Conservation (phyloP, 257 asterid genomes). For the Schizonepeta tenuifolia region DNA sequence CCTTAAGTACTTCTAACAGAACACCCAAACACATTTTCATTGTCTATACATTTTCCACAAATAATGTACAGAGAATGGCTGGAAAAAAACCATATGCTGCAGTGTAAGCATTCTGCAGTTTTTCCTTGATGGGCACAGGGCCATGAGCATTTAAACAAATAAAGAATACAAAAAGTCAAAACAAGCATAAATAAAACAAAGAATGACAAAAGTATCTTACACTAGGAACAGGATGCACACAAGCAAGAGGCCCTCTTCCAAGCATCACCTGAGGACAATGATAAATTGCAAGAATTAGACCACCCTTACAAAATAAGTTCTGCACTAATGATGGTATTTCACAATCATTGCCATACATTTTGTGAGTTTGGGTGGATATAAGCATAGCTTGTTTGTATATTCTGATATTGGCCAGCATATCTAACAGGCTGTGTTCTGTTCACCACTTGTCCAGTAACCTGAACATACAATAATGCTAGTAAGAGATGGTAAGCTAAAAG, state of each 20-base stretch:
- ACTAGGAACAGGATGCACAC: constrained; percentile 66
- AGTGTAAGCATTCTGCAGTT: constrained; percentile 7
- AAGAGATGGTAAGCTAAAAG: neutral
- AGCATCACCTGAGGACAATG: constrained; percentile 61
- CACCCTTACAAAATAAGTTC: constrained; percentile 18
- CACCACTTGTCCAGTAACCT: constrained; percentile 64
- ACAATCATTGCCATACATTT: constrained; percentile 50
- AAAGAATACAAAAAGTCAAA: neutral
- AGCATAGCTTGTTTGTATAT: constrained; percentile 52
- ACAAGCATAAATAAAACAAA: neutral
- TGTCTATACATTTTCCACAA: neutral
- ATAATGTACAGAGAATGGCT: neutral
- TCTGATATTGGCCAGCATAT: constrained; percentile 64
- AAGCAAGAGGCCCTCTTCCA: constrained; percentile 72
- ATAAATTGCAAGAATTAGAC: constrained; percentile 27
- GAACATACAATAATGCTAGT: constrained; percentile 26
- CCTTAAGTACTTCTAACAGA: neutral
- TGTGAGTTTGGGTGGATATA: constrained; percentile 66
- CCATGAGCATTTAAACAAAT: neutral
- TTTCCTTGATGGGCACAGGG: constrained; percentile 5
- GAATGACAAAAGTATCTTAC: constrained; percentile 47
- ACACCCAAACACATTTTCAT: neutral
- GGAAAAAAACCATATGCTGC: neutral
- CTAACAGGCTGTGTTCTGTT: constrained; percentile 63
- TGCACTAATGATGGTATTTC: neutral